Base-by-base conservation (phyloP, 176 grass and related monocot genomes). In the Juncus inflexus region DNA sequence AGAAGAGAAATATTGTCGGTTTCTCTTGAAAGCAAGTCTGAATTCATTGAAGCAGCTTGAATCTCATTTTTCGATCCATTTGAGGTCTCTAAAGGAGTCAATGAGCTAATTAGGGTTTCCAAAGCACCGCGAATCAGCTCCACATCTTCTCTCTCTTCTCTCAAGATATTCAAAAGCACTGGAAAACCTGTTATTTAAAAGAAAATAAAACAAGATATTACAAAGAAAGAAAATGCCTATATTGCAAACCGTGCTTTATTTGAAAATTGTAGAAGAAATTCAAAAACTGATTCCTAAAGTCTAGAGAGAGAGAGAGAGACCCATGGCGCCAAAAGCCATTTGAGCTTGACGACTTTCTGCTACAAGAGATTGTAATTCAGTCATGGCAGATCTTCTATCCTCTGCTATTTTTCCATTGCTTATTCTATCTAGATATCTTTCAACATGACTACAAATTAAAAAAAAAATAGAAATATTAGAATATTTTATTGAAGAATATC, bases 311-410 rank as follows among this genome's bases (percentile, higher is more conserved):
- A 77, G 56, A 28, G 41, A 76, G 39, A 40, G 75, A 97, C 88
- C 94, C 75, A 87, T 97, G 66, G 88, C 94, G 15, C 94, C 88
- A 67, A 97, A 91, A 0, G 94, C 79, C 88, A 97, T 89, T 64
- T 97, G 94, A 49, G 94, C 88, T 39, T 73, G 79, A 74, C 85
- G 84, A 69, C 88, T 92, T 70, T 97, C 94, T 28, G 74, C 88
- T 61, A 97, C 94, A 11, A 92, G 75, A 0, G 94, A 78, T 76
- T 89, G 84, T 19, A 96, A 83, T 64, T 96, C 87, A 2, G 80
- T 80, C 82, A 97, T 86, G 62, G 94, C 85, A 81, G 88, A 81
- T 53, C 94, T 85, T 65, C 94, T 76, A 45, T 97, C 88, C 1
- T 97, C 94, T 2, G 83, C 63, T 77, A 85, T 84, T 9, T 82